Conservation (phyloP, 768 basidiomycete species). For the Boletus insuetus region DNA sequence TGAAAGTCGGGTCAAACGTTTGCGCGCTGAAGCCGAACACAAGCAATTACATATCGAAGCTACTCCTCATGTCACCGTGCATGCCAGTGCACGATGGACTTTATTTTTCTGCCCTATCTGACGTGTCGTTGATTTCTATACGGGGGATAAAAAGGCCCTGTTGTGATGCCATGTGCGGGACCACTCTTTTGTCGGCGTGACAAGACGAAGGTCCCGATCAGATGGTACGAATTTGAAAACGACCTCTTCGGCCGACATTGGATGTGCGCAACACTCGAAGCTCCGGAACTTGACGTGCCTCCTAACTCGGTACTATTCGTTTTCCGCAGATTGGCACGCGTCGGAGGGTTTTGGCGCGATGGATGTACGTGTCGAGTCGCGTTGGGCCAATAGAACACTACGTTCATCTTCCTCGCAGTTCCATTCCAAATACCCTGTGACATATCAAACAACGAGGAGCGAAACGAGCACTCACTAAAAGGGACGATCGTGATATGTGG, state of each 20-base stretch:
- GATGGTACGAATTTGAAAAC: slow-evolving; percentile 3
- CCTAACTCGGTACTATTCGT: no score
- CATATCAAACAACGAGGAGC: neutral
- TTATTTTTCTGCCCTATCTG: neutral
- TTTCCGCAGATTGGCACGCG: neutral
- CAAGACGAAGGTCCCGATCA: neutral
- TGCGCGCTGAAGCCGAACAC: neutral
- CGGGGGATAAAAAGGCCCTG: neutral
- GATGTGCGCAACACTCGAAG: no score
- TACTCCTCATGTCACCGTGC: neutral
- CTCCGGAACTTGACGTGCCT: neutral
- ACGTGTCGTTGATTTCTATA: neutral
- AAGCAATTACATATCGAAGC: neutral
- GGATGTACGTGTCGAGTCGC: neutral
- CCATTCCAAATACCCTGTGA: neutral
- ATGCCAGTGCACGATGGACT: neutral
- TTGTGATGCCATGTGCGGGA: neutral
- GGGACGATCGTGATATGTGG: neutral
- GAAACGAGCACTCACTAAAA: neutral
- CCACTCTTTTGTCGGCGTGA: neutral
- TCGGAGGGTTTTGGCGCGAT: neutral
- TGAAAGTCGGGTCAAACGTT: slow-evolving; percentile 3
- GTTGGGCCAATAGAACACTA: neutral
- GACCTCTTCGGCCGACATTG: neutral
- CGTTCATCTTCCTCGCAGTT: neutral